phyloP scores from a whole-genome alignment of 1,139 yeast genomes.

The Meyerozyma sp. region DNA sequence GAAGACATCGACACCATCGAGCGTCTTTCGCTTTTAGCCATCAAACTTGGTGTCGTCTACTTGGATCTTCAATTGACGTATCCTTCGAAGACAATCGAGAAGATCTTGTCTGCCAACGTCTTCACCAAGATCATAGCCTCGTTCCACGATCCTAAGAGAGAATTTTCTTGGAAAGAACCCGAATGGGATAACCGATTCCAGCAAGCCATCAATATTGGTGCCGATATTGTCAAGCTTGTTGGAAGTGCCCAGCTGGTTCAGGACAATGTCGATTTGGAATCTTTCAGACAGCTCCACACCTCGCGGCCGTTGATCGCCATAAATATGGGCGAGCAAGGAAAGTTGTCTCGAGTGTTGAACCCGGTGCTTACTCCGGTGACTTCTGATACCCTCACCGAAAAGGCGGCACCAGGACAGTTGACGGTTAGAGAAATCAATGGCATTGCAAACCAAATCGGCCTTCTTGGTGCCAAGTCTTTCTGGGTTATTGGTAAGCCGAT shows the following conservation, averaged over 20 bases:
- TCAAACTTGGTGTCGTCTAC: constrained; percentile 59
- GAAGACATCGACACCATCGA: constrained; percentile 43
- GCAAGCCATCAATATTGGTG: constrained; percentile 60
- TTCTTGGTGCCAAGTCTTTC: constrained; percentile 49
- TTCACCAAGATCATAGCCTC: constrained; percentile 76
- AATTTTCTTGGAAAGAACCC: constrained; percentile 56
- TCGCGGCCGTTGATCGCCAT: constrained; percentile 72
- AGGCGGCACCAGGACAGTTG: constrained; percentile 79
- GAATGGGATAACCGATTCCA: constrained; percentile 73
- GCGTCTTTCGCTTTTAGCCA: constrained; percentile 53
- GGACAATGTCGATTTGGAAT: constrained; percentile 70
- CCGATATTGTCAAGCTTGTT: constrained; percentile 78
- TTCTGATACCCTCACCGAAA: constrained; percentile 54
- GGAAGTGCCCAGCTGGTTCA: constrained; percentile 61
- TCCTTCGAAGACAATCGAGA: constrained; percentile 25
- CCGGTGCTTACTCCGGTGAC: constrained; percentile 78
- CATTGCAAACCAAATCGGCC: constrained; percentile 60
- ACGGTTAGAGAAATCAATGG: constrained; percentile 57
- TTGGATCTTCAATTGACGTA: constrained; percentile 50
- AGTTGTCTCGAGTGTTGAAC: constrained; percentile 74
- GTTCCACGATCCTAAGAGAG: constrained; percentile 66
- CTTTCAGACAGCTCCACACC: constrained; percentile 51
- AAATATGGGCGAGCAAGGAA: constrained; percentile 75
- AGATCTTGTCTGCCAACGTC: constrained; percentile 36
- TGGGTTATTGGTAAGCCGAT: constrained; percentile 83